A percentile compares a stretch with the other conserved stretches of the same genome.
These are phyloP conservation scores for Aspergillus tamarii DNA, from an alignment of 2,329 filamentous ascomycete species.

Conservation along the genomic window DNA sequence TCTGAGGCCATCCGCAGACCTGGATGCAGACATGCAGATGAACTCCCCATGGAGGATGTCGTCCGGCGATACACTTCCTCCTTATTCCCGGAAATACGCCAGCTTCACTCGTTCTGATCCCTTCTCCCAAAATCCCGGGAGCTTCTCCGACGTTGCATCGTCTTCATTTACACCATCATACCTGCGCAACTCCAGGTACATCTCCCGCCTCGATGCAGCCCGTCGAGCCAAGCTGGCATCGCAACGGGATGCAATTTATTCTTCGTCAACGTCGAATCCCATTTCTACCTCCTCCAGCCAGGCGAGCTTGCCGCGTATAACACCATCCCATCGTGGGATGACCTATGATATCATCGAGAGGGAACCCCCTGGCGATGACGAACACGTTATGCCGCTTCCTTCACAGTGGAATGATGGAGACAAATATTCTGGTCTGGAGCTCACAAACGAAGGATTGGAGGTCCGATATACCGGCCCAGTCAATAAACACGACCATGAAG, in stretches of 20 bases:
- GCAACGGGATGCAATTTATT: conserved; percentile 51
- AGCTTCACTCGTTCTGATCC: conserved; percentile 35
- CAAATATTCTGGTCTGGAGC: conserved; percentile 72
- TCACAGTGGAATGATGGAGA: conserved; percentile 81
- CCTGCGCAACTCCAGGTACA: conserved; percentile 75
- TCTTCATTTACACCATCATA: conserved; percentile 77
- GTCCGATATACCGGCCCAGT: conserved; percentile 63
- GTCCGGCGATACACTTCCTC: conserved; percentile 44
- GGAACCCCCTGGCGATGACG: conserved; percentile 61
- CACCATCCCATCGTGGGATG: conserved; percentile 73
- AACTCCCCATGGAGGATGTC: conserved; percentile 52
- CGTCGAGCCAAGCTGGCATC: conserved; percentile 63
- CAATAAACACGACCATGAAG: conserved; percentile 70
- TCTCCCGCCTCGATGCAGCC: conserved; percentile 72
- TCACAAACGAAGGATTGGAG: conserved; percentile 73
- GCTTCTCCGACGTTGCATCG: conserved; percentile 33
- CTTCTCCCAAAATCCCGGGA: conserved; percentile 27
- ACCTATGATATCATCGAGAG: conserved; percentile 85
- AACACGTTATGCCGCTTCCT: conserved; percentile 71
- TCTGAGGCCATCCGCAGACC: conserved; percentile 42
- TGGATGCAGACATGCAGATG: conserved; percentile 55
- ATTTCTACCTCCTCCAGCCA: conserved; percentile 61
- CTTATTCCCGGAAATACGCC: conserved; percentile 53
- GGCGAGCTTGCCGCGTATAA: conserved; percentile 60
- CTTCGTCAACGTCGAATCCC: conserved; percentile 50